phyloP scores from a whole-genome alignment of 768 basidiomycete genomes.

The Auriscalpium microsporum region DNA sequence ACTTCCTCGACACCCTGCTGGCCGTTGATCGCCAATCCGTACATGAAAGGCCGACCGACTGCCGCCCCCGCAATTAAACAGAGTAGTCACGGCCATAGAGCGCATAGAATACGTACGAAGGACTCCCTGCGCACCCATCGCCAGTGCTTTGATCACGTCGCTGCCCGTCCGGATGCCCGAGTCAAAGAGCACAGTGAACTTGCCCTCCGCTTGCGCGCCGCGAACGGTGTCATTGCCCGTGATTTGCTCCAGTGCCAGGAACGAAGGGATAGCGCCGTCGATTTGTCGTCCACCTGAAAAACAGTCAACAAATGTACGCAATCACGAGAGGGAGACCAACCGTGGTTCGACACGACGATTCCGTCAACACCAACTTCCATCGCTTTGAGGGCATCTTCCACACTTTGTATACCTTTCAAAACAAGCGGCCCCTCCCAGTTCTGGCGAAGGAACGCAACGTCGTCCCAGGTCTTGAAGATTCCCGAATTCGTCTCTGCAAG shows the following conservation, averaged over 20 bases:
- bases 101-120: conserved; percentile 41
- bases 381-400: conserved; percentile 63
- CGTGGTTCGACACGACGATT: conserved; percentile 77
- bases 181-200: conserved; percentile 64
- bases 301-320: not conserved
- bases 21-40: conserved; percentile 62
- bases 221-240: conserved; percentile 52
- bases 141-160: conserved; percentile 79
- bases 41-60: conserved; percentile 74
- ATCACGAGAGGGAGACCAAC: conserved; percentile 26
- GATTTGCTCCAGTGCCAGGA: conserved; percentile 64
- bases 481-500: conserved; percentile 56
- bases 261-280: conserved; percentile 69
- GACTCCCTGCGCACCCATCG: conserved; percentile 78
- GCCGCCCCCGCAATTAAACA: not conserved
- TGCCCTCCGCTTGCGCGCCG: conserved; percentile 49
- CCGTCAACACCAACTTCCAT: conserved; percentile 58
- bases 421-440: conserved; percentile 75
- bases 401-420: conserved; percentile 69
- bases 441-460: conserved; percentile 56
- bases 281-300: conserved; percentile 58
- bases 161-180: conserved; percentile 79
- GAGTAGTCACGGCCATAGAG: not conserved
- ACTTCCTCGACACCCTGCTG: conserved; percentile 72
- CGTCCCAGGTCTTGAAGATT: conserved; percentile 58